Base-by-base conservation (phyloP, 2,329 filamentous ascomycete species). In the Alternaria brassicicola region DNA sequence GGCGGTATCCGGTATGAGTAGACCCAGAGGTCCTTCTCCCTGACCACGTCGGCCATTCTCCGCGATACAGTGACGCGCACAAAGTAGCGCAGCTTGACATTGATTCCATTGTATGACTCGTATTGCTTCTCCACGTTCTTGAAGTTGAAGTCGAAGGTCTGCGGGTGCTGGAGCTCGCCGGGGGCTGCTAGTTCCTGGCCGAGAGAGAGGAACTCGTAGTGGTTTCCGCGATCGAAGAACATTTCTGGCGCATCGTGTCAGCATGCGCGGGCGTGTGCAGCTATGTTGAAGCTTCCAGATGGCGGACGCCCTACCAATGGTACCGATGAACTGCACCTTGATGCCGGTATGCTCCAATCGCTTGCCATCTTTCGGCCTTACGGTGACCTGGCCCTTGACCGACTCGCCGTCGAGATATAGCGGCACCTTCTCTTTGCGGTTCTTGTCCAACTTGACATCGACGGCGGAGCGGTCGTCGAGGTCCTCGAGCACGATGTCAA, bases 51-150 rank as follows among this genome's bases (percentile, higher is more conserved):
- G 71, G 93, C 92, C 93, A 99, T 98, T 77, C 95, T 88, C 73
- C 95, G 88, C 50, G 93, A 96, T 46, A 99, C 95, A 33, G 95
- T 99, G 68, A 98, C 95, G 69, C 93, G 91, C 57, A 98, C 89
- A 80, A 98, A 98, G 86, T 99, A 99, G 69, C 95, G 93, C 77
- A 99, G 86, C 84, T 97, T 96, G 73, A 99, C 95, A 77, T 99
- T 99, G 87, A 99, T 99, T 75, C 95, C 95, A 78, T 97, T 96
- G 85, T 99, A 99, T 66, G 93, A 97, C 81, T 99, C 96, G 85
- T 99, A 99, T 79, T 96, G 93, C 84, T 99, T 99, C 86, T 99
- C 95, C 72, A 99, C 93, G 79, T 98, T 99, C 80, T 98, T 98
- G 87, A 99, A 99, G 83, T 97, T 96, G 87, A 99, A 99, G 68